Conservation (phyloP, 106 monocot genomes). For the Agapanthus africanus region DNA sequence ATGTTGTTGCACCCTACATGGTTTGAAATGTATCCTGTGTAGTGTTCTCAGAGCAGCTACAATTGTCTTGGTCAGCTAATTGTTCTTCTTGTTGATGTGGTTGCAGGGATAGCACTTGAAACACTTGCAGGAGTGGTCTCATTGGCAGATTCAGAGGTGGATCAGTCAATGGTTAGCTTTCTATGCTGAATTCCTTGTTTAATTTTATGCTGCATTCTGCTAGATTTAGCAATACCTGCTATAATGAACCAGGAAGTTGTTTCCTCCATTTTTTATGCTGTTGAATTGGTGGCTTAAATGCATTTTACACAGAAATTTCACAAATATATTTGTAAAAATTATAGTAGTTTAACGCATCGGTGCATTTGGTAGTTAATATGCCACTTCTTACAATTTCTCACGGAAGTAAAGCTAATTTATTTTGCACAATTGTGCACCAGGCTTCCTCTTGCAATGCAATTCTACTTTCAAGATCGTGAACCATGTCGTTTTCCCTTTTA, state of each 20-base stretch:
- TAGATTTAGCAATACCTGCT: too few relatives aligned
- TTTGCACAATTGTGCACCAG: not conserved
- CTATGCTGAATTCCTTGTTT: not conserved
- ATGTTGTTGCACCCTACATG: not conserved
- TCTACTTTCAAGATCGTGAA: not conserved
- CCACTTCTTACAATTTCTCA: too few relatives aligned
- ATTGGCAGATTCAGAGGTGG: constrained; percentile 59
- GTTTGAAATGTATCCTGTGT: not conserved
- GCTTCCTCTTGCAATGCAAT: not conserved
- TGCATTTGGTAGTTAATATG: too few relatives aligned
- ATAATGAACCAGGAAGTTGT: too few relatives aligned
- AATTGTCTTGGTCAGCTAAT: not conserved
- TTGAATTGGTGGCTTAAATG: not conserved
- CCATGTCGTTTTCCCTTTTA: not conserved
- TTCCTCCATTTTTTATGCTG: too few relatives aligned
- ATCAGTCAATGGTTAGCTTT: constrained; percentile 63
- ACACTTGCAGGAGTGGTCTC: constrained; percentile 78
- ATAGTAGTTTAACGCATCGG: too few relatives aligned
- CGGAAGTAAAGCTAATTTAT: too few relatives aligned
- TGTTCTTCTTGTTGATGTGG: not conserved
- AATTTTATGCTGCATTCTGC: not conserved
- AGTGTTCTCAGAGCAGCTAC: not conserved
- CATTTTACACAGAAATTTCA: not conserved
- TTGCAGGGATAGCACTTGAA: constrained; percentile 84
- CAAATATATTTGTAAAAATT: too few relatives aligned